phyloP scores from a whole-genome alignment of 257 asterid species.

The Solanum chmielewskii region DNA sequence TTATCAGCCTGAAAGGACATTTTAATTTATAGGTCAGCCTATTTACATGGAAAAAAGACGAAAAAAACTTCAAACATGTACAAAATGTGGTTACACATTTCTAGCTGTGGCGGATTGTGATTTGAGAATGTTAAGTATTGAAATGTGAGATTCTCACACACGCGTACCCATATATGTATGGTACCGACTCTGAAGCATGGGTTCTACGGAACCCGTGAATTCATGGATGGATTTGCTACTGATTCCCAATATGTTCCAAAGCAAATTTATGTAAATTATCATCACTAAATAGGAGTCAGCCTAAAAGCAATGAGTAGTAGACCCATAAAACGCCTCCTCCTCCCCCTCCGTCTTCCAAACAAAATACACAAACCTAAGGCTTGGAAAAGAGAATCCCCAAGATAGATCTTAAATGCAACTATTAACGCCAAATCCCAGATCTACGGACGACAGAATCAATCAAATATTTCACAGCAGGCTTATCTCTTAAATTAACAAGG shows the following conservation, averaged over 20 bases:
- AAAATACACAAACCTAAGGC: neutral
- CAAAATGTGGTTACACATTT: neutral
- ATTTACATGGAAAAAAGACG: neutral
- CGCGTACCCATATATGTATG: too few species aligned
- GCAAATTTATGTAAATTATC: neutral
- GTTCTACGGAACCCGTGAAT: neutral
- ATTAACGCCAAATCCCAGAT: neutral
- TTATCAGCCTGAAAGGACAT: slow-evolving; percentile 67
- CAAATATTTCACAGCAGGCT: neutral
- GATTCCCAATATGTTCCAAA: neutral
- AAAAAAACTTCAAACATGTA: neutral
- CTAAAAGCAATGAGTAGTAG: neutral
- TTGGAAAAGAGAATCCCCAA: neutral
- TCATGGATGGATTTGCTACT: neutral
- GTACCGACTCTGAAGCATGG: neutral
- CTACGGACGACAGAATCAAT: neutral
- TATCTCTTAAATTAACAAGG: neutral
- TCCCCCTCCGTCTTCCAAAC: neutral
- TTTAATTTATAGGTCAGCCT: neutral
- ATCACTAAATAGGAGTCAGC: neutral
- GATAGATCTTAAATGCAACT: neutral
- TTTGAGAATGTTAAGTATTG: neutral
- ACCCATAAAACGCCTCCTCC: neutral
- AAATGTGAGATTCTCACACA: neutral
- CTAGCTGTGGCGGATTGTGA: neutral